Base-by-base conservation (phyloP, 2,329 filamentous ascomycete genomes). In the Cadophora sp. region DNA sequence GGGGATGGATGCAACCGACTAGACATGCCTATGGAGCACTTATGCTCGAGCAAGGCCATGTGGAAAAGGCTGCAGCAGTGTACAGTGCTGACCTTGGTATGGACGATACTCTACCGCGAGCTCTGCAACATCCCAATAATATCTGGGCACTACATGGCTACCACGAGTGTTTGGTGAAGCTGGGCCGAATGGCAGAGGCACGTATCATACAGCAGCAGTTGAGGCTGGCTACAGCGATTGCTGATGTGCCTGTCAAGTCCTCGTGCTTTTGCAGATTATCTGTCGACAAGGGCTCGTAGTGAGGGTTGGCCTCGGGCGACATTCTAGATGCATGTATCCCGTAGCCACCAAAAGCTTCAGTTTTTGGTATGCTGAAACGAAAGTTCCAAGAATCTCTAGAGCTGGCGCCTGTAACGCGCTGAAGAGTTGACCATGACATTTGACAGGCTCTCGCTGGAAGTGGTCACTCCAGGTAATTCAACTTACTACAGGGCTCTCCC, bases 1-100 rank as follows among this genome's bases (percentile, higher is more conserved):
- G 90, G 90, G 89, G 89, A 0, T 93, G 91, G 90, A 92, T 93
- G 90, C 89, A 91, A 74, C 91, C 91, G 0, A 85, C 87, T 0
- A 82, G 90, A 3, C 91, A 93, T 76, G 90, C 90, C 0, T 89
- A 89, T 60, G 90, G 88, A 1, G 91, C 90, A 0, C 80, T 94
- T 3, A 76, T 92, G 36, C 81, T 92, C 14, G 91, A 93, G 74
- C 89, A 91, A 73, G 87, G 84, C 0, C 80, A 79, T n/a, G 79
- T 85, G 0, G 81, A 84, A 27, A 81, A 89, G 59, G 88, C 89
- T 0, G 78, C 82, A 1, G 80, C 75, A 0, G 83, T 88, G 0
- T 92, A 91, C 70, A 80, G 78, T 22, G 87, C 86, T 0, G 89
- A 91, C 72, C 76, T 91, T 16, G 89, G 89, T 0, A 73, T 89